Base-by-base conservation (phyloP, 2,329 filamentous ascomycete species). In the Ophiostoma perfectum region DNA sequence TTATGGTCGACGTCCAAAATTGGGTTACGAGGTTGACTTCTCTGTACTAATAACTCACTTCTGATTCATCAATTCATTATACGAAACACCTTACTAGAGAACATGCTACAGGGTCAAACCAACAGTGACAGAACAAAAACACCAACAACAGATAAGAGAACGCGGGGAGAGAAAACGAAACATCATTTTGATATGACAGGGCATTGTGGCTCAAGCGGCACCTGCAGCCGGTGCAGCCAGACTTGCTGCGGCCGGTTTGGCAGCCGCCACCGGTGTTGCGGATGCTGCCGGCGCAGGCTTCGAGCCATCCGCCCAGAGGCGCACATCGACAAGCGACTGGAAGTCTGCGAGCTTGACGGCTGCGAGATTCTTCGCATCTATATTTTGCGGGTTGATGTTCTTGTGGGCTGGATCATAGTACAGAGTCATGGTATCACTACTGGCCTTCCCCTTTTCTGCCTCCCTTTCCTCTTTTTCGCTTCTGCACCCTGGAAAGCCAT, bases 311-410 rank as follows among this genome's bases (percentile, higher is more conserved):
- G 6, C n/a, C 49, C 49, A 55, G 49, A 3, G 4, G 2, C 4
- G 49, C 8, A 55, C 49, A 18, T 6, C 12, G 49, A 55, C 11
- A 8, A 55, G 49, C 8, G 6, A n/a, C 49, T 55, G 49, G n/a
- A 18, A 63, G 38, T 44, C n/a, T 7, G 38, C 16, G 5, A 63
- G 60, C 5, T n/a, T 11, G 60, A 63, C 38, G 39, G 38, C 16
- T 2, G 12, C 60, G 16, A 63, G 60, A 3, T 44, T 65, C 41
- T 45, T 68, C 49, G 63, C 63, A n/a, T 16, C 6, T 38, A 64
- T 44, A 8, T 63, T 58, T n/a, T 27, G 36, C 5, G 44, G 16
- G n/a, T 65, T 68, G 62, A 41, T n/a, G 67, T 63, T 63, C 58
- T 39, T 11, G 11, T 41, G 58, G 9, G 38, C 39, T 16, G 60